These are phyloP conservation scores for Xylariomycetidae sp. DNA, from an alignment of 2,329 filamentous ascomycete species.

Conservation along the genomic window DNA sequence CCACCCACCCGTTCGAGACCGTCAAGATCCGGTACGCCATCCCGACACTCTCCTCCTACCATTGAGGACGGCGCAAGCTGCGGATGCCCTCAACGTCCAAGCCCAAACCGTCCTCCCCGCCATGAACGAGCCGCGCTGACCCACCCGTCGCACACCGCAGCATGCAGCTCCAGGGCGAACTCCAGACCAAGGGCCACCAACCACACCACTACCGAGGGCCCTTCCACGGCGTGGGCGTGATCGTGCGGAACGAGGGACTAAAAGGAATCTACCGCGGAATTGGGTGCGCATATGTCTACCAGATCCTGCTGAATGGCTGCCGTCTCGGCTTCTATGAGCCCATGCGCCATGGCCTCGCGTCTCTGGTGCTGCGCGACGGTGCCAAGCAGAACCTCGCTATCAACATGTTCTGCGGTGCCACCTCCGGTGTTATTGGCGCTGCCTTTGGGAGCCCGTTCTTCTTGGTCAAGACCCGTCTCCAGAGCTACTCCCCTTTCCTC, in stretches of 20 bases:
- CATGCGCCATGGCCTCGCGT: constrained; percentile 66
- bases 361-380: constrained; percentile 63
- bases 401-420: constrained; percentile 89
- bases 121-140: constrained; percentile 8
- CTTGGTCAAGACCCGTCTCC: constrained; percentile 91
- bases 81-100: too few relatives aligned
- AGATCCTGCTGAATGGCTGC: constrained; percentile 93
- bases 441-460: constrained; percentile 95
- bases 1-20: constrained; percentile 96
- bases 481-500: constrained; percentile 86
- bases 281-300: constrained; percentile 90
- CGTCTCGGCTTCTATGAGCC: constrained; percentile 97
- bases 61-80: too few relatives aligned
- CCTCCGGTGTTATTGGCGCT: constrained; percentile 84
- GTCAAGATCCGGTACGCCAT: constrained; percentile 84
- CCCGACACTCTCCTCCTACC: not conserved
- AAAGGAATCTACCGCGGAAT: constrained; percentile 82
- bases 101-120: too few relatives aligned
- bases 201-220: constrained; percentile 87
- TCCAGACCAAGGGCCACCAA: constrained; percentile 79
- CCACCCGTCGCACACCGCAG: constrained; percentile 35
- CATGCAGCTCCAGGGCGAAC: constrained; percentile 92
- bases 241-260: constrained; percentile 83
- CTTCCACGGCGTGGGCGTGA: constrained; percentile 83
- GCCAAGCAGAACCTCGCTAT: constrained; percentile 78